Evolutionary conservation across 352 stramenopile species (phyloP).

Genomic region (Phytophthora sojae): DNA sequence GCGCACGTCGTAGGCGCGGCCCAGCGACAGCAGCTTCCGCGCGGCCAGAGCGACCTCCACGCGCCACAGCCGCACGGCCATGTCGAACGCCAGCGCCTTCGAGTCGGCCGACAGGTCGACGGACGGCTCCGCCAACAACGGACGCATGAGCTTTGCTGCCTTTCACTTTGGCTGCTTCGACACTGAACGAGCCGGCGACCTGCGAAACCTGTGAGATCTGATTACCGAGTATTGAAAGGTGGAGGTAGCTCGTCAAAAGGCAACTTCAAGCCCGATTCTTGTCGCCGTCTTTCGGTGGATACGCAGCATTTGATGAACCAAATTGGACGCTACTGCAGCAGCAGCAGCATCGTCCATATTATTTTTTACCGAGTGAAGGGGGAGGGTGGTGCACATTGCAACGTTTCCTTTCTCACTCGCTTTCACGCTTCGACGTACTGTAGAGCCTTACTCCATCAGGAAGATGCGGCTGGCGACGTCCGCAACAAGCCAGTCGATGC

Average conservation of each 20-base stretch:
- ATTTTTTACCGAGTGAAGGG: no score
- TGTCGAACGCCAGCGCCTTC: constrained; percentile 45
- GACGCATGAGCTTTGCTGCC: not conserved
- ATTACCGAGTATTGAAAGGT: not conserved
- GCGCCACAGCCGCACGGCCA: constrained; percentile 54
- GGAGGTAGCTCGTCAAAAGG: not conserved
- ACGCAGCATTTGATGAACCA: no score
- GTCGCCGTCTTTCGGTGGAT: no score
- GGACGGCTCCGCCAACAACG: not conserved
- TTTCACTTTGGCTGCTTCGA: not conserved
- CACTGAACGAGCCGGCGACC: not conserved
- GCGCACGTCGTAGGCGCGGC: constrained; percentile 62
- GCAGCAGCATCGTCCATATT: no score
- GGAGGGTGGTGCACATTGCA: no score
- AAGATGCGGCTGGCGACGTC: constrained; percentile 98
- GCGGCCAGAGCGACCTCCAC: constrained; percentile 51
- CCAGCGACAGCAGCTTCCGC: constrained; percentile 68
- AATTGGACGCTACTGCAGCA: no score
- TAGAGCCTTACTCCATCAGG: constrained; percentile 82
- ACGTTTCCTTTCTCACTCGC: no score
- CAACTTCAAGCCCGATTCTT: no score
- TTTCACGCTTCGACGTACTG: no score
- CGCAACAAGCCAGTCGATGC: constrained; percentile 98
- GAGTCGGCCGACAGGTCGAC: not conserved
- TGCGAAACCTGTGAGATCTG: not conserved